Base-by-base conservation (phyloP, 495 filamentous ascomycete genomes). In the Tuber brumale region DNA sequence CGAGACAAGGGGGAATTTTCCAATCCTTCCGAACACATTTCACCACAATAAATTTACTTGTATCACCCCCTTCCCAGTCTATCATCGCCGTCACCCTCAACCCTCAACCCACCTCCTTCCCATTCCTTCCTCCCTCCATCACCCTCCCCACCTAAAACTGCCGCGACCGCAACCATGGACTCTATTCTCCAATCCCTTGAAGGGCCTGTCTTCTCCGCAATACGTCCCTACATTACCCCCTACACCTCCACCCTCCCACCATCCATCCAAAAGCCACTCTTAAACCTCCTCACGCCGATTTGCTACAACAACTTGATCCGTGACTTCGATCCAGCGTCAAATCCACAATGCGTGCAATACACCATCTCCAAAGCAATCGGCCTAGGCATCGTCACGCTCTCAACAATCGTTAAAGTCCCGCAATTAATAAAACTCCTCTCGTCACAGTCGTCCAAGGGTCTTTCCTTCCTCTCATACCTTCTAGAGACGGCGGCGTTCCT, bases 291-390 rank as follows among this genome's bases (percentile, higher is more conserved):
- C 83, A 94, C 94, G 78, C 87, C 90, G 1, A 81, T 85, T 78
- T 98, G 95, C 88, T 95, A 98, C 89, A 89, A 89, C 82, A 87
- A 89, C 23, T 89, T 98, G 66, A 84, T 98, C 69, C 89, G 93
- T 77, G 89, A 95, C 77, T 86, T 98, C 83, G 91, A 96, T 85
- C 87, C 90, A 66, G 87, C 88, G 81, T 86, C 91, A 73, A 86
- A 90, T 44, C 85, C 88, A 7, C 89, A 87, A 72, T 99, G 95
- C 87, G 86, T 95, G 73, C 92, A 94, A 78, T 90, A 97, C 42
- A 92, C 89, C 72, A 89, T 97, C 80, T 96, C 93, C 80, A 98
- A 98, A 85, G 92, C 87, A 19, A 91, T 99, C 70, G 95, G 95
- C 66, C 90, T 97, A 76, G 95, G 90, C 83, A 99, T 98, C 85